phyloP scores from a whole-genome alignment of 2,329 filamentous ascomycete species.

The Chrysoporthe puriensis region DNA sequence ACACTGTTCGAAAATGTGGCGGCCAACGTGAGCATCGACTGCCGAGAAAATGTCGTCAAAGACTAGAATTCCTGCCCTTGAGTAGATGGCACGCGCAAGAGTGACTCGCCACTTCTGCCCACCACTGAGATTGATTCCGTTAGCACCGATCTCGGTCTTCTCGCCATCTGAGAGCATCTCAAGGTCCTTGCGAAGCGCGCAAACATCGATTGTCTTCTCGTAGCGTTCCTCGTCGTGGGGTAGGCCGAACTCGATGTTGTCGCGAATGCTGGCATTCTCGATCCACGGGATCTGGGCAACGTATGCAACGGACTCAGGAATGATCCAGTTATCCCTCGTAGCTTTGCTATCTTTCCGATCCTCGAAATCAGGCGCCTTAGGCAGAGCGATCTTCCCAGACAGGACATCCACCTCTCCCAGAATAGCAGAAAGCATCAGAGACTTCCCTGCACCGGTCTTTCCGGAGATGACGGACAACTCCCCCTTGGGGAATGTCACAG shows the following conservation, averaged over 20 bases:
- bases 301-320: constrained; percentile 71
- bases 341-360: constrained; percentile 67
- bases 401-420: constrained; percentile 76
- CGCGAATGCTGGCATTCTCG: constrained; percentile 76
- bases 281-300: constrained; percentile 85
- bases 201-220: constrained; percentile 69
- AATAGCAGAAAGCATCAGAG: constrained; percentile 71
- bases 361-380: constrained; percentile 50
- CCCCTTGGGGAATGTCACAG: constrained; percentile 67
- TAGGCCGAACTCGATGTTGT: constrained; percentile 79
- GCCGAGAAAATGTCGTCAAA: constrained; percentile 86
- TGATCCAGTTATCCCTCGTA: constrained; percentile 67
- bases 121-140: constrained; percentile 82
- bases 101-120: constrained; percentile 84
- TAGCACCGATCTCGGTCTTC: constrained; percentile 79
- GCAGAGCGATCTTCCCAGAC: constrained; percentile 61
- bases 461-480: constrained; percentile 77
- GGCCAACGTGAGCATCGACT: constrained; percentile 79
- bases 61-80: constrained; percentile 73
- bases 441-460: constrained; percentile 79
- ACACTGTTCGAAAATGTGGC: constrained; percentile 77
- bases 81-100: constrained; percentile 79
- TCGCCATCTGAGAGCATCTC: constrained; percentile 78
- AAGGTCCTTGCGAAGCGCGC: constrained; percentile 75
- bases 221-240: constrained; percentile 73